These are phyloP conservation scores for Gremmenia infestans DNA, from an alignment of 2,329 filamentous ascomycete genomes.

Conservation along the genomic window DNA sequence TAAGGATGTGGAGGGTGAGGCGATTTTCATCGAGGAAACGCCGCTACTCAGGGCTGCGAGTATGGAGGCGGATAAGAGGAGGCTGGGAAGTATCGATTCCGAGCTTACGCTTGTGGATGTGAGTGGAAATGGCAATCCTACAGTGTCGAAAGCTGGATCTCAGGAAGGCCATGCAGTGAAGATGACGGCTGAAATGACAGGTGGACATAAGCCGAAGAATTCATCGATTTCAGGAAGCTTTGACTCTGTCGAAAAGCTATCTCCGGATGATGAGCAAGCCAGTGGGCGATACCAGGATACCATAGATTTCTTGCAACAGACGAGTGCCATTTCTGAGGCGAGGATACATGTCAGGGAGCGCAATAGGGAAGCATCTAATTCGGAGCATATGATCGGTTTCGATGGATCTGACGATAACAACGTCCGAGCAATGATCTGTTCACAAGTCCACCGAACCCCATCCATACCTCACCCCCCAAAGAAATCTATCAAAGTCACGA, in stretches of 20 bases:
- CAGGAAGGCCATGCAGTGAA: slow-evolving; percentile 11
- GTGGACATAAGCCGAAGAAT: slow-evolving; percentile 34
- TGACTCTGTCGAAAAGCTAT: slow-evolving; percentile 37
- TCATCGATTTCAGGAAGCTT: slow-evolving; percentile 34
- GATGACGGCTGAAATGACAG: slow-evolving; percentile 34
- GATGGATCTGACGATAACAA: slow-evolving; percentile 38
- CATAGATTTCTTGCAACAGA: slow-evolving; percentile 37
- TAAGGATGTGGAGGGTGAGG: slow-evolving; percentile 35
- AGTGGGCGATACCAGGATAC: slow-evolving; percentile 38
- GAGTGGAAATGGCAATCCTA: background rate
- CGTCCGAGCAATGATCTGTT: slow-evolving; percentile 45
- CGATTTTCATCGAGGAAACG: slow-evolving; percentile 40
- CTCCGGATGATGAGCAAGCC: slow-evolving; percentile 41
- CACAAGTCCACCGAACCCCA: slow-evolving; percentile 42
- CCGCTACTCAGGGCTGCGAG: slow-evolving; percentile 41
- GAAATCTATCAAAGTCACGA: slow-evolving; percentile 44
- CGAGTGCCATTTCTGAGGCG: slow-evolving; percentile 35
- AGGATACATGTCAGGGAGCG: slow-evolving; percentile 27
- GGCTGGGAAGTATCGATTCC: slow-evolving; percentile 2
- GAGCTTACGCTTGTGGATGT: background rate
- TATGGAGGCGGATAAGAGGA: slow-evolving; percentile 23
- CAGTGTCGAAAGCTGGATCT: background rate
- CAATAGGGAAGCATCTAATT: slow-evolving; percentile 3
- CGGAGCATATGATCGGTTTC: slow-evolving; percentile 29
- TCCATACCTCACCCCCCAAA: slow-evolving; percentile 46